Base-by-base conservation (phyloP, 768 basidiomycete species). In the Lactarius akahatsu region DNA sequence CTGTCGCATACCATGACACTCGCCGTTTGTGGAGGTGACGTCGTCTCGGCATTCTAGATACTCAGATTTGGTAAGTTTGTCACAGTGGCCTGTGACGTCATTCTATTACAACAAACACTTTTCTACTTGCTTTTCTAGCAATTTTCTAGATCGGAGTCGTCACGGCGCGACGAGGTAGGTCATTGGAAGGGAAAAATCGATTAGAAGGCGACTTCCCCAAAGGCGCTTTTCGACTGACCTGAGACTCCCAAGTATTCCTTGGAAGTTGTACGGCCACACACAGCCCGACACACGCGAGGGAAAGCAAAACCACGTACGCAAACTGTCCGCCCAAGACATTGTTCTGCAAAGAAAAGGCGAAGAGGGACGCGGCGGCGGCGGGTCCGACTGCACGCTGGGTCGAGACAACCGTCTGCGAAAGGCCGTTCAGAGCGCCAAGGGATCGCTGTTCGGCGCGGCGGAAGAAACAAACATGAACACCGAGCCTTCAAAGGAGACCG, bases 321-420 rank as follows among this genome's bases (percentile, higher is more conserved):
- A 82, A 71, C 57, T 80, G 77, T 1, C 85, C 85, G 1, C 82
- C 81, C 0, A 78, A 71, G 43, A 84, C 74, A 38, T 80, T 75
- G 47, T 72, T 72, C 64, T 85, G 75, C 9, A 82, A 58, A 0
- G 85, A 85, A 0, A 84, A 69, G 1, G 87, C 82, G 70, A 85
- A 88, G 15, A 88, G 73, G 1, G 86, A 1, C 83, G 45, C n/a
- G n/a, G 45, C n/a, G 4, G 45, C 45, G 8, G 45, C 45, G 1
- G 45, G 45, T 23, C 45, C 84, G 9, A 87, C 71, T 1, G 84
- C 77, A 41, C 86, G 79, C 69, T 81, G 76, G 3, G 78, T 74
- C 0, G 82, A 84, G 4, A 79, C 78, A 7, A 81, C 72, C 72
- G 84, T 83, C 73, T 89, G 86, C 5, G 45, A n/a, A 23, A 47